phyloP scores from a whole-genome alignment of 192 early-diverging fungal genomes.

The Chytriomyces confervae region DNA sequence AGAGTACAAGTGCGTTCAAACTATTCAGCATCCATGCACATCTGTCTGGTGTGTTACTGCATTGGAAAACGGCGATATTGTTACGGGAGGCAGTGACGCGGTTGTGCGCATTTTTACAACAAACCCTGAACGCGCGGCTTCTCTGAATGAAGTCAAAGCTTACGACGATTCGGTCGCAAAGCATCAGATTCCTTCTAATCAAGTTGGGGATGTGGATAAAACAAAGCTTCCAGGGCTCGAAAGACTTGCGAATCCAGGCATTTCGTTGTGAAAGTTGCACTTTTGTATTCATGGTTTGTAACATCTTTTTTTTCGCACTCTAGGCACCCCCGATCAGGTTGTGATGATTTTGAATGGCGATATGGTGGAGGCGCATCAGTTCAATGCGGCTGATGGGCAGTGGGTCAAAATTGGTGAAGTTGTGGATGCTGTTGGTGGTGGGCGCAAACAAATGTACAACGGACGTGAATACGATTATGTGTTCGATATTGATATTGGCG shows the following conservation, averaged over 20 bases:
- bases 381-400: slow-evolving; percentile 59
- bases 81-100: slow-evolving; percentile 85
- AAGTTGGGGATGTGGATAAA: slow-evolving; percentile 84
- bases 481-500: slow-evolving; percentile 94
- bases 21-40: slow-evolving; percentile 82
- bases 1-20: slow-evolving; percentile 76
- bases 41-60: slow-evolving; percentile 90
- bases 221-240: slow-evolving; percentile 80
- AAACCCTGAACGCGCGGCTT: slow-evolving; percentile 64
- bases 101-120: slow-evolving; percentile 82
- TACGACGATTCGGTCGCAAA: slow-evolving; percentile 52
- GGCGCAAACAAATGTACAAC: slow-evolving; percentile 78
- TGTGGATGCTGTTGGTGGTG: slow-evolving; percentile 81
- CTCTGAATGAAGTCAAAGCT: slow-evolving; percentile 37
- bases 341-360: slow-evolving; percentile 83
- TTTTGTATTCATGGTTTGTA: slow-evolving; percentile 37
- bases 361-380: slow-evolving; percentile 88
- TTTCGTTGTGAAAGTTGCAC: slow-evolving; percentile 32
- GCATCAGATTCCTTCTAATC: slow-evolving; percentile 59
- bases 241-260: not conserved
- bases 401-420: slow-evolving; percentile 95
- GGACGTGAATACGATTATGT: slow-evolving; percentile 97
- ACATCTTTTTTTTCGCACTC: not conserved
- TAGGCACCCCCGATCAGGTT: slow-evolving; percentile 81
- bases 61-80: slow-evolving; percentile 81